These are phyloP conservation scores for Eimeria tenella DNA, from an alignment of 169 alveolate species.

Conservation along the genomic window DNA sequence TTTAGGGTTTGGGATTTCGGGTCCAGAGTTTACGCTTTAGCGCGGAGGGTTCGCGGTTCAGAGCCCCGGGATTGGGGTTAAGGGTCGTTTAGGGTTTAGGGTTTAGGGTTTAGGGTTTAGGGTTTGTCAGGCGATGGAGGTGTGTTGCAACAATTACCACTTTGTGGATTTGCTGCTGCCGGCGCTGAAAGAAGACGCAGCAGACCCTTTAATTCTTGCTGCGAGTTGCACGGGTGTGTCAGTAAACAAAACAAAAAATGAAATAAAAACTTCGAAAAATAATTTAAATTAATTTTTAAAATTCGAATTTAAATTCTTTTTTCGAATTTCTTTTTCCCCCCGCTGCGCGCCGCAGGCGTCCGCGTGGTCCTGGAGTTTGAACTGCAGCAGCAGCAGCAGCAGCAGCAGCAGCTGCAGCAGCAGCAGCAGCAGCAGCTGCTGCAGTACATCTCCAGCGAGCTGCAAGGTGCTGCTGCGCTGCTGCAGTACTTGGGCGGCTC, in stretches of 20 bases:
- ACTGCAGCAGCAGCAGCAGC: not conserved
- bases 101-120: not conserved
- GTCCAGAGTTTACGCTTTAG: too few relatives aligned
- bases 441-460: conserved; percentile 36
- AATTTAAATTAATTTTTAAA: not conserved
- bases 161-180: conserved; percentile 55
- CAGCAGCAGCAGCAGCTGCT: conserved; percentile 13
- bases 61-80: too few relatives aligned
- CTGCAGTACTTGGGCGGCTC: conserved; percentile 72
- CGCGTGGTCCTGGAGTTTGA: conserved; percentile 57
- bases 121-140: conserved; percentile 51
- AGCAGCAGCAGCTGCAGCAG: not conserved
- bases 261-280: not conserved
- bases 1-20: too few relatives aligned
- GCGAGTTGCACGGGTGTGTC: conserved; percentile 58
- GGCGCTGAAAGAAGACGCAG: conserved; percentile 57
- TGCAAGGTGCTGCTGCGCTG: not conserved
- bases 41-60: too few relatives aligned
- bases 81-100: not conserved
- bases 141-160: conserved; percentile 60
- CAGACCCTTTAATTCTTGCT: conserved; percentile 69
- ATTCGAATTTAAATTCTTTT: not conserved
- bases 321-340: not conserved
- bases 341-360: conserved; percentile 55
- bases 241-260: not conserved